These are phyloP conservation scores for Sistotremastrum suecicum DNA, from an alignment of 768 basidiomycete genomes.

Conservation along the genomic window DNA sequence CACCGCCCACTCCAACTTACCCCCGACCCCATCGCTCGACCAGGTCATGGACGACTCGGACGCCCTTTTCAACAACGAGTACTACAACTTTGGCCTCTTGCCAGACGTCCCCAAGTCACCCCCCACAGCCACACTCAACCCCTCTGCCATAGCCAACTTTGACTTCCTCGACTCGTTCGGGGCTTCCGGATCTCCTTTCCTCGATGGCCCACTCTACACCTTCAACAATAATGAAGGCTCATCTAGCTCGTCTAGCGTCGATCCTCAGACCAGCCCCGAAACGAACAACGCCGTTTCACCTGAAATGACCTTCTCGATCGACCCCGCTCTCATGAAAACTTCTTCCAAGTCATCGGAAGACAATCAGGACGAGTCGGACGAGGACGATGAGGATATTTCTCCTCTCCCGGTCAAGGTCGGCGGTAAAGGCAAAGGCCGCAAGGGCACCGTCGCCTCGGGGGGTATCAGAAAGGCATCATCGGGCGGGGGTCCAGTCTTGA, in stretches of 20 bases:
- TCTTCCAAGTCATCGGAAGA: slow-evolving; percentile 34
- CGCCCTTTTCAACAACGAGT: slow-evolving; percentile 15
- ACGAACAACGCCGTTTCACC: slow-evolving; percentile 10
- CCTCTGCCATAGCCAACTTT: slow-evolving; percentile 10
- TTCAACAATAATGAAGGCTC: slow-evolving; percentile 16
- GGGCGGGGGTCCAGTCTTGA: slow-evolving; percentile 20
- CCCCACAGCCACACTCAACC: slow-evolving; percentile 4
- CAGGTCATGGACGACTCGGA: slow-evolving; percentile 12
- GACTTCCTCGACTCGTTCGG: slow-evolving; percentile 23
- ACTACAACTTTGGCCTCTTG: slow-evolving; percentile 34
- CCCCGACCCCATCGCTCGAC: slow-evolving; percentile 33
- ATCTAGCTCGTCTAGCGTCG: slow-evolving; percentile 12
- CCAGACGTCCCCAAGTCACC: slow-evolving; percentile 21
- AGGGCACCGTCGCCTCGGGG: slow-evolving; percentile 58
- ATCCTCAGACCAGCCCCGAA: slow-evolving; percentile 10
- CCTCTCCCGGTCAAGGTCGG: slow-evolving; percentile 31
- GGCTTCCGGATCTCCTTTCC: slow-evolving; percentile 17
- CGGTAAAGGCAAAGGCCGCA: slow-evolving; percentile 40
- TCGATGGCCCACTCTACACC: slow-evolving; percentile 10
- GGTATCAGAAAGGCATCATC: slow-evolving; percentile 51
- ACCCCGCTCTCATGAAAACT: slow-evolving; percentile 64
- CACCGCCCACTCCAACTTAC: slow-evolving; percentile 13
- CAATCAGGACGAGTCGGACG: slow-evolving; percentile 16
- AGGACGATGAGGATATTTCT: slow-evolving; percentile 17
- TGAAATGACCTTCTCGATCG: slow-evolving; percentile 36